phyloP scores from a whole-genome alignment of 2,329 filamentous ascomycete genomes.

The Lachnellula subtilissima region DNA sequence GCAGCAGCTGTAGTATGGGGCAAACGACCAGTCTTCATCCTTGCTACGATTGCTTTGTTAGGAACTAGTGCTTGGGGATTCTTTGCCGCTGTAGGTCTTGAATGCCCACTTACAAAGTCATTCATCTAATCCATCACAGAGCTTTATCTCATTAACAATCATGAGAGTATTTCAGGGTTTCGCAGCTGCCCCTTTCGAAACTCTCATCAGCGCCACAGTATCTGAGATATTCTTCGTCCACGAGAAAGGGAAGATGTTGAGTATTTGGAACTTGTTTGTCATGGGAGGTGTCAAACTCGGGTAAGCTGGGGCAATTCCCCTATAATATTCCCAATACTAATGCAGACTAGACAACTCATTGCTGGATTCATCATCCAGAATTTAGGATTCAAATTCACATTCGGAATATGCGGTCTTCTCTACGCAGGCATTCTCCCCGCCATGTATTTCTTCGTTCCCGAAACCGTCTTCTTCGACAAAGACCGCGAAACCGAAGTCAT shows the following conservation, averaged over 20 bases:
- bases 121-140: slow-evolving; percentile 17
- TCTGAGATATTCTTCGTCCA: slow-evolving; percentile 44
- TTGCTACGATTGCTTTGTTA: slow-evolving; percentile 33
- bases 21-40: slow-evolving; percentile 26
- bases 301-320: slow-evolving; percentile 9
- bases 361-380: slow-evolving; percentile 36
- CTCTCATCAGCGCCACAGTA: slow-evolving; percentile 34
- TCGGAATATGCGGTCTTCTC: slow-evolving; percentile 38
- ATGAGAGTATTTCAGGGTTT: slow-evolving; percentile 31
- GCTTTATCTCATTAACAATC: slow-evolving; percentile 34
- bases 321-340: not conserved
- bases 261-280: slow-evolving; percentile 25
- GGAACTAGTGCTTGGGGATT: slow-evolving; percentile 37
- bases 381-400: slow-evolving; percentile 33
- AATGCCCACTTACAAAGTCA: not conserved
- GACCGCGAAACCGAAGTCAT: slow-evolving; percentile 17
- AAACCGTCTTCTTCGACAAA: slow-evolving; percentile 35
- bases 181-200: slow-evolving; percentile 29
- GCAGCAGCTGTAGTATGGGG: slow-evolving; percentile 35
- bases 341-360: slow-evolving; percentile 36
- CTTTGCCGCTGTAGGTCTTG: slow-evolving; percentile 29
- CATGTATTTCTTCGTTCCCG: slow-evolving; percentile 42
- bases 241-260: slow-evolving; percentile 36
- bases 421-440: slow-evolving; percentile 37
- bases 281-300: slow-evolving; percentile 28